phyloP scores from a whole-genome alignment of 2,329 filamentous ascomycete genomes.

The Periconia sp. region DNA sequence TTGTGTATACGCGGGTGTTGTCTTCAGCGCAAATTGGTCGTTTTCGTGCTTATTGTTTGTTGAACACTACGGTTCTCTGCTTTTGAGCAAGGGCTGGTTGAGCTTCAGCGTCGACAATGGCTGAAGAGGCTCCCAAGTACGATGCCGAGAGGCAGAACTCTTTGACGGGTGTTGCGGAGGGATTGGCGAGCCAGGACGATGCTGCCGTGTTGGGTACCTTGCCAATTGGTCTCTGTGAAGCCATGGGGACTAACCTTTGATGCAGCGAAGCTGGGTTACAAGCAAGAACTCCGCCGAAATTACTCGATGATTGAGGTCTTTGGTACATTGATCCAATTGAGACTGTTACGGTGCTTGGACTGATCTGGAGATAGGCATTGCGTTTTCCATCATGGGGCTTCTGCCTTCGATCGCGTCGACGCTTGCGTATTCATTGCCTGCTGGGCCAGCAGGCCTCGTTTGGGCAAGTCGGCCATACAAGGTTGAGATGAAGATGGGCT shows the following conservation, averaged over 20 bases:
- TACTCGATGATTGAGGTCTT: conserved; percentile 69
- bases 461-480: conserved; percentile 53
- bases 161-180: conserved; percentile 21
- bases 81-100: no score
- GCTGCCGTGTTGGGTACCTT: conserved; percentile 49
- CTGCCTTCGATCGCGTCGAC: conserved; percentile 67
- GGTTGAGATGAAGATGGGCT: background rate
- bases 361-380: conserved; percentile 28
- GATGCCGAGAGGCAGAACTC: conserved; percentile 21
- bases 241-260: background rate
- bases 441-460: conserved; percentile 66
- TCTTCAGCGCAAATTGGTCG: no score
- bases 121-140: conserved; percentile 12
- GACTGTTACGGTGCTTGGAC: conserved; percentile 23
- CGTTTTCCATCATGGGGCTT: conserved; percentile 62
- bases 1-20: no score
- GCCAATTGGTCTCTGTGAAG: no score
- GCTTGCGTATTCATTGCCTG: conserved; percentile 63
- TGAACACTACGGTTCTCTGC: no score
- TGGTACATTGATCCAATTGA: conserved; percentile 38
- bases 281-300: conserved; percentile 67
- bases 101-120: conserved; percentile 6
- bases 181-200: conserved; percentile 46
- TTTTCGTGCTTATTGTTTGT: no score
- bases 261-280: conserved; percentile 48